Base-by-base conservation (phyloP, 225 moss, liverwort and hornwort genomes). In the Sphagnum tenellum region DNA sequence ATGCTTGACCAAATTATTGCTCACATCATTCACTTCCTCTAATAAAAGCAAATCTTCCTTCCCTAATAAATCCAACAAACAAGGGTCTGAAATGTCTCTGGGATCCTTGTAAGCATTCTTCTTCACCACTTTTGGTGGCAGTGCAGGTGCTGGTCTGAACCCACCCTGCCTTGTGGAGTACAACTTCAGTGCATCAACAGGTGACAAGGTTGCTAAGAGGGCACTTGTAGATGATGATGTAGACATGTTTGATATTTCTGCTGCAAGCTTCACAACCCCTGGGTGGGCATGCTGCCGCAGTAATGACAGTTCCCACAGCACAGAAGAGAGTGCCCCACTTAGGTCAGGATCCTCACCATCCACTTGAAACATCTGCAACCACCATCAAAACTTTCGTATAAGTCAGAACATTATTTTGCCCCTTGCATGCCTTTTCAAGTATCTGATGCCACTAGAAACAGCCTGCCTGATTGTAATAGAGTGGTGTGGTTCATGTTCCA, bases 291-390 rank as follows among this genome's bases (percentile, higher is more conserved):
- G 89, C 45, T 72, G 70, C 13, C 64, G 72, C 65, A 89, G 71
- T 50, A 89, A 70, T 66, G 72, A 75, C 63, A 80, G 64, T 70
- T 94, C 89, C 89, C 94, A 87, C 66, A 94, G 55, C 4, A 81
- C 75, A 47, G 81, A 76, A 44, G 91, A 81, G 7, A 88, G 65
- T n/a, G 88, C 86, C 67, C 84, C 89, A 75, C 84, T 79, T 4
- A 91, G 80, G 47, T 91, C 94, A 46, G 89, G 86, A 69, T 91
- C 89, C 65, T 86, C 82, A 7, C 77, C 82, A 54, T 76, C 75
- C 3, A 82, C 46, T 29, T 77, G 69, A 52, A 76, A 71, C 49
- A 75, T 69, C 91, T 95, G 84, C 67, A 72, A 14, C 29, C 29
- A 29, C 29, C 29, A 29, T 29, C 29, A 29, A 29, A 29, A 29